phyloP scores from a whole-genome alignment of 306 rosid species.

The Quillaja saponaria region DNA sequence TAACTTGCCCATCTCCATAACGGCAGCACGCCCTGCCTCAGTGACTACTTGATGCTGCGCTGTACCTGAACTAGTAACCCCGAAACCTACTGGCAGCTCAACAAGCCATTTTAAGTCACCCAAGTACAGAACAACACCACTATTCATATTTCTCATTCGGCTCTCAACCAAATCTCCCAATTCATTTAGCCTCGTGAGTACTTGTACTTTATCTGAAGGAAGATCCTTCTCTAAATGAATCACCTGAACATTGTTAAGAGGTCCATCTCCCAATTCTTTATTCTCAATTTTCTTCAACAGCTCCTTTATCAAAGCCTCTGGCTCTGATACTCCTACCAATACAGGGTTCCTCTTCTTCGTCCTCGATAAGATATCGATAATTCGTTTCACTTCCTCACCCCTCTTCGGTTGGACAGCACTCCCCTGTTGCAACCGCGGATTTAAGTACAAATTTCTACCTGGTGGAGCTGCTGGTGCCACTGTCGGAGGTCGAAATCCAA shows the following conservation, averaged over 20 bases:
- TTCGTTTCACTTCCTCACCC: slow-evolving; percentile 67
- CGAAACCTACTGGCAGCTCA: slow-evolving; percentile 61
- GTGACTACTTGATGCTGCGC: slow-evolving; percentile 60
- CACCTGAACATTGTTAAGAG: slow-evolving; percentile 49
- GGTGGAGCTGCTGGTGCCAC: slow-evolving; percentile 13
- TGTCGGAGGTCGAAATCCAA: slow-evolving; percentile 62
- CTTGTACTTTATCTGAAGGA: slow-evolving; percentile 54
- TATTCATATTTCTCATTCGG: slow-evolving; percentile 41
- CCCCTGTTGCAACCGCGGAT: slow-evolving; percentile 80
- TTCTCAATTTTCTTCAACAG: slow-evolving; percentile 67
- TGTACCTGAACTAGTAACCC: slow-evolving; percentile 40
- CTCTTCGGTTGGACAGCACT: slow-evolving; percentile 47
- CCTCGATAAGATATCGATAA: slow-evolving; percentile 63
- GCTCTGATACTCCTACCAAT: slow-evolving; percentile 90
- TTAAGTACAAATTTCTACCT: slow-evolving; percentile 63
- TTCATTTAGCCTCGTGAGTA: slow-evolving; percentile 54
- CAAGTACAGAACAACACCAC: slow-evolving; percentile 66
- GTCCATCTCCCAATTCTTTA: slow-evolving; percentile 62
- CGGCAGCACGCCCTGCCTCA: slow-evolving; percentile 77
- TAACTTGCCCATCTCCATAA: slow-evolving; percentile 73
- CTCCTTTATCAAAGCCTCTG: slow-evolving; percentile 71
- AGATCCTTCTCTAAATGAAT: slow-evolving; percentile 76
- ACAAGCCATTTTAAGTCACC: slow-evolving; percentile 97
- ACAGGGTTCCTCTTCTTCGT: slow-evolving; percentile 82
- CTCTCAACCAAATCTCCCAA: slow-evolving; percentile 65